phyloP scores from a whole-genome alignment of 192 early-diverging fungal species.

The Globomyces pollinis-pini region DNA sequence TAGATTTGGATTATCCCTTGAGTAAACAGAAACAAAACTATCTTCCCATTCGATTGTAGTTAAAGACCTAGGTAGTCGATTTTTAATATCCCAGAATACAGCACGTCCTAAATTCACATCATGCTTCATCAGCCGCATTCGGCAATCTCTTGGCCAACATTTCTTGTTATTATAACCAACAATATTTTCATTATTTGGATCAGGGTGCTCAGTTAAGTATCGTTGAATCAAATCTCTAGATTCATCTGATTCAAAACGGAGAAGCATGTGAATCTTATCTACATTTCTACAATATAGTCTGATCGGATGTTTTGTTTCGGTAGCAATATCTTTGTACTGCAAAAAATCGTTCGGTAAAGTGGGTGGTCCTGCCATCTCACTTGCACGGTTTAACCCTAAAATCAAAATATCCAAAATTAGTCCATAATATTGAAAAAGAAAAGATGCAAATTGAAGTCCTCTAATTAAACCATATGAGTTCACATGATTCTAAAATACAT shows the following conservation, averaged over 20 bases:
- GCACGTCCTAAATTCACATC: conserved; percentile 97
- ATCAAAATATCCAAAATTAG: conserved; percentile 91
- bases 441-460: conserved; percentile 95
- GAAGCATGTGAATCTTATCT: conserved; percentile 87
- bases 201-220: conserved; percentile 95
- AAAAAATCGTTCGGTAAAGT: conserved; percentile 92
- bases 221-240: conserved; percentile 92
- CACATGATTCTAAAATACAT: too few species aligned
- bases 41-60: conserved; percentile 99
- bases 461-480: conserved; percentile 95
- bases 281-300: conserved; percentile 92
- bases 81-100: conserved; percentile 99
- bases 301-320: conserved; percentile 94
- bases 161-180: conserved; percentile 98
- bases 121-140: conserved; percentile 98
- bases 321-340: conserved; percentile 84
- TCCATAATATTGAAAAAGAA: conserved; percentile 99
- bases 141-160: conserved; percentile 97
- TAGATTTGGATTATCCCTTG: conserved; percentile 94
- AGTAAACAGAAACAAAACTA: conserved; percentile 92
- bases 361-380: conserved; percentile 94
- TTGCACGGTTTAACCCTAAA: conserved; percentile 86
- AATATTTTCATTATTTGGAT: conserved; percentile 97
- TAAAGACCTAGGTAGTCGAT: conserved; percentile 89
- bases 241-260: conserved; percentile 90